Conservation (phyloP, 192 early-diverging fungal genomes). For the Entomortierella beljakovae region DNA sequence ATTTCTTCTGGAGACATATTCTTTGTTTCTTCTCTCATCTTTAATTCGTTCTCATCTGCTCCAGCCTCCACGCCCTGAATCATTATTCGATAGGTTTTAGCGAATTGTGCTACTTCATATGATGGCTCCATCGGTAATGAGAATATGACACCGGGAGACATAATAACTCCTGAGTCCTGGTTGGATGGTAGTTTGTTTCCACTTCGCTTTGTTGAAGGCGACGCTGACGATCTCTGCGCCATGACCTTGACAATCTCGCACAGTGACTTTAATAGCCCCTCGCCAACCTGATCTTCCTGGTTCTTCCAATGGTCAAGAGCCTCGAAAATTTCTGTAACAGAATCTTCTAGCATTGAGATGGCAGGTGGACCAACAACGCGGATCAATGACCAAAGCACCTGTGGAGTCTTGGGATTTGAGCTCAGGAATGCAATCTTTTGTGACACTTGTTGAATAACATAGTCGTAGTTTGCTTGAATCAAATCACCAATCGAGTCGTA, state of each 20-base stretch:
- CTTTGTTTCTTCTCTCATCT: conserved; percentile 13
- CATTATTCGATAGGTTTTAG: conserved; percentile 20
- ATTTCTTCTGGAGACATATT: conserved; percentile 40
- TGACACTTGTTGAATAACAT: conserved; percentile 63
- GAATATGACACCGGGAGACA: conserved; percentile 4
- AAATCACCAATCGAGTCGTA: conserved; percentile 47
- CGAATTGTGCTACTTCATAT: conserved; percentile 21
- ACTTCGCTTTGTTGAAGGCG: background rate
- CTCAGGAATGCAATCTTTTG: conserved; percentile 50
- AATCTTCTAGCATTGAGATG: conserved; percentile 62
- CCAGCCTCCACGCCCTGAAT: background rate
- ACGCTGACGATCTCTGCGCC: background rate
- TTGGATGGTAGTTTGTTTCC: background rate
- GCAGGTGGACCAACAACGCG: conserved; percentile 55
- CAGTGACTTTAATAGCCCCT: conserved; percentile 50
- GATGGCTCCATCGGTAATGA: conserved; percentile 2
- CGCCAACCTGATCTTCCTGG: conserved; percentile 55
- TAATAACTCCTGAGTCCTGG: conserved; percentile 15
- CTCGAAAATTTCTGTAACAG: conserved; percentile 67
- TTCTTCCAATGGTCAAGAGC: conserved; percentile 62
- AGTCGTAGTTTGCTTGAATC: conserved; percentile 62
- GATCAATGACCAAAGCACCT: conserved; percentile 64
- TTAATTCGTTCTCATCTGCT: background rate
- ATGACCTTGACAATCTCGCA: conserved; percentile 50
- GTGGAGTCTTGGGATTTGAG: conserved; percentile 59